Base-by-base conservation (phyloP, 176 grass and related monocot species). In the Alloteropsis semialata region DNA sequence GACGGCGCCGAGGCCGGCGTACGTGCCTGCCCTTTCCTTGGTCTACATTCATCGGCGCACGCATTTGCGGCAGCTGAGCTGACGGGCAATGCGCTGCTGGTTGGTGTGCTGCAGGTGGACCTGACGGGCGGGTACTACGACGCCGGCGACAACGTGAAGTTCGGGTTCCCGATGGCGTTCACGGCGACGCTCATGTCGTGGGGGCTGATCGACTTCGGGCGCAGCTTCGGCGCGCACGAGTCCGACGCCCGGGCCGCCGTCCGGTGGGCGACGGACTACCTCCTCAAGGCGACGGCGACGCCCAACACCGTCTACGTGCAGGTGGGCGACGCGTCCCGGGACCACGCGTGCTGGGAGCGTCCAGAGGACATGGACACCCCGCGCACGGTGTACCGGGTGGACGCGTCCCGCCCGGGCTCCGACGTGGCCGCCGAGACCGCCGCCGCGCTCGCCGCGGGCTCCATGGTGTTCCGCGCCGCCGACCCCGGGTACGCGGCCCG, bases 311-410 rank as follows among this genome's bases (percentile, higher is more conserved):
- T 97, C 5, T 97, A 97, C 67, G 94, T 97, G 63, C 94, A 97
- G 90, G 94, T 97, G 0, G 94, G 94, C 5, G 92, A 97, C 87
- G 94, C 94, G 5, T 86, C 67, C 41, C 82, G 80, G 0, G 94
- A 97, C 82, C 94, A 97, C 79, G 24, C 92, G 2, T 97, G 94
- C 92, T 97, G 94, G 94, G 94, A 97, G 80, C 75, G 94, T 8
- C 92, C 94, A 0, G 94, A 97, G 87, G 94, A 97, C 85, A 97
- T 97, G 94, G 94, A 97, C 89, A 97, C 94, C 53, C 89, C 94
- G 0, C 85, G 94, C 19, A 94, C 94, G 10, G 92, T 94, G 1
- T 97, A 94, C 89, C 84, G 77, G 54, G 94, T 97, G 32, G 94
- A 97, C 80, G 67, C 61, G 0, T 5, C 73, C 38, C 87, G 90